Conservation (phyloP, 2,329 filamentous ascomycete species). For the Thermomyces lanuginosus region DNA sequence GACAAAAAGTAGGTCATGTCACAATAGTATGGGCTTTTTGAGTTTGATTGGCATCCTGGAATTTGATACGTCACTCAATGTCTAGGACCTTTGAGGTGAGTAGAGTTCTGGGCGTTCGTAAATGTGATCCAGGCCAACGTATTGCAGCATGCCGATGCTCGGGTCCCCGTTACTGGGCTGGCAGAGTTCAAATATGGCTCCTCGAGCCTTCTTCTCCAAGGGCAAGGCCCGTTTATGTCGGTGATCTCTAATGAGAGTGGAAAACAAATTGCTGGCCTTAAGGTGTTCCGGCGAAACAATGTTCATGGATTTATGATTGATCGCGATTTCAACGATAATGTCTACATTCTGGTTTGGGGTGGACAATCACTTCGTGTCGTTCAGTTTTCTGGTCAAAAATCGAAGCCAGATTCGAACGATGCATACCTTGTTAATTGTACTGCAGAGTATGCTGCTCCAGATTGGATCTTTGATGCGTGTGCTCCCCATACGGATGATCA, state of each 20-base stretch:
- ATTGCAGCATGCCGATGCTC: slow-evolving; percentile 24
- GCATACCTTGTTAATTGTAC: slow-evolving; percentile 15
- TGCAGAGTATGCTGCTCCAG: slow-evolving; percentile 37
- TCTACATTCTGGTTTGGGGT: slow-evolving; percentile 49
- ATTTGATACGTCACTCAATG: no score
- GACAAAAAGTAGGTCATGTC: no score
- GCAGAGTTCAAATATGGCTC: slow-evolving; percentile 15
- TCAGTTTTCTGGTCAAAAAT: slow-evolving; percentile 11
- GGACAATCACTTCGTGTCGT: slow-evolving; percentile 38
- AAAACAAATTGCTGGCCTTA: slow-evolving; percentile 13
- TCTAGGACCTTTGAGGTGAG: slow-evolving; percentile 4
- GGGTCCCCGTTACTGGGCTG: slow-evolving; percentile 28
- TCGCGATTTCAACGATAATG: slow-evolving; percentile 6
- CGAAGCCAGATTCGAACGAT: slow-evolving; percentile 8
- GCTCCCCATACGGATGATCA: slow-evolving; percentile 12
- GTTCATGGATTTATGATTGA: slow-evolving; percentile 23
- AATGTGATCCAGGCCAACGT: no score
- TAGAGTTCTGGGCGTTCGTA: slow-evolving; percentile 6
- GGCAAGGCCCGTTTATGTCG: slow-evolving; percentile 22
- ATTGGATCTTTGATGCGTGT: slow-evolving; percentile 64
- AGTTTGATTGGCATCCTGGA: no score
- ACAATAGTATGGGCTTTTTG: no score
- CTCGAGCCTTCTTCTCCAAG: slow-evolving; percentile 19
- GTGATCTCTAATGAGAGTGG: slow-evolving; percentile 20
- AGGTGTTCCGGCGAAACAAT: slow-evolving; percentile 21